Evolutionary conservation across 768 basidiomycete genomes (phyloP), one percentile per base, ranked within the genome.

Genomic region (Neoboletus brunneissimus): DNA sequence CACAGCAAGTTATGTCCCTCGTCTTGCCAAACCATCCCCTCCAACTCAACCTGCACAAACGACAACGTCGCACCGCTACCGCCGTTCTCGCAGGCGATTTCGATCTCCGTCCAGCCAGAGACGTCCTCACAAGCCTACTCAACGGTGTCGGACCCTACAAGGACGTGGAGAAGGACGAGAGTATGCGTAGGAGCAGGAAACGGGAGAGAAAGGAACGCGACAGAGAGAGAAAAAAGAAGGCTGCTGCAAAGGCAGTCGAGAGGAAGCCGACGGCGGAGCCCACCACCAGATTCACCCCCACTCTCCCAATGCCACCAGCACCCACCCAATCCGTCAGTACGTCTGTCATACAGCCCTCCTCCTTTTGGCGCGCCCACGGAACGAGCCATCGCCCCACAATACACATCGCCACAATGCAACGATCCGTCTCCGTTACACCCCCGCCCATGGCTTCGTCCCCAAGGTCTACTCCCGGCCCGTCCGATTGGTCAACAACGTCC

Each of bases 111-210:
- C 84, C 86, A 0, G 67, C 79, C 37, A 81, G 90, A 68, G 89
- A 91, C 73, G 88, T 87, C 59, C 78, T 92, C 61, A 91, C 90
- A 15, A 88, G 86, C 71, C 71, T 91, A 48, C 75, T 91, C 65
- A 91, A 91, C 65, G 88, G 89, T 49, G 86, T 90, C 31, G 80
- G 79, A 0, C 81, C 81, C 8, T 86, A 89, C 71, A 79, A 81
- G 57, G 78, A 73, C 16, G 80, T 84, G 27, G 87, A 88, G 73
- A 80, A 76, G 54, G 81, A 84, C 31, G 85, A 86, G 58, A 81
- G 83, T 67, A 63, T 74, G 42, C 78, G 79, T 61, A 77, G 79
- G 69, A 79, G 73, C 58, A 80, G 76, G 71, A 86, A 80, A 71
- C 77, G 76, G 55, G 83, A 74, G 46, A 72, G 59, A 63, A 73